Evolutionary conservation across 192 early-diverging fungal genomes (phyloP), one percentile per base, ranked within the genome.

Genomic region (Coemansia sp.): DNA sequence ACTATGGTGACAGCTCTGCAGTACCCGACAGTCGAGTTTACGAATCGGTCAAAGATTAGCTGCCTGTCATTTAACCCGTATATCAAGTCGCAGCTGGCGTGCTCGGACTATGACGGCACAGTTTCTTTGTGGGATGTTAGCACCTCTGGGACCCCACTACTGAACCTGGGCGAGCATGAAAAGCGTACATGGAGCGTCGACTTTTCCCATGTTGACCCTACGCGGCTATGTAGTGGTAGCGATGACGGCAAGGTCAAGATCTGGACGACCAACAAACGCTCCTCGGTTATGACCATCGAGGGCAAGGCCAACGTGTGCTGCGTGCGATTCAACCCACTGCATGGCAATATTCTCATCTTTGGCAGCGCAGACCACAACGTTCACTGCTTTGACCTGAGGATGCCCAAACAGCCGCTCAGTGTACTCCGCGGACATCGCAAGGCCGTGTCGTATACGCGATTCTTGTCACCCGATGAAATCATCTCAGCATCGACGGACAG

Each of bases 391-490:
- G 96, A 98, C 73, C 57, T 95, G 13, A 87, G 96, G 53, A 88
- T 91, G 16, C 81, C 89, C 6, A 85, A 75, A 21, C 73, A 85
- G 48, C 92, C 95, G 3, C 62, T 94, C 33, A 83, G 85, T 60
- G 78, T 93, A 21, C 90, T 95, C 77, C 83, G 87, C 63, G 96
- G 96, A 19, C 96, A 98, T 74, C 79, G 86, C 54, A 95, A 96
- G 73, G 94, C 97, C 1, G 95, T 98, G 3, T 97, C 97, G 3
- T 97, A 96, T 77, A 94, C 96, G 61, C 90, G 92, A 57, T 98
- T 94, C 79, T 60, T 91, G 33, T 85, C 86, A 45, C 69, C 83
- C n/a, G 85, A 93, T 57, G 88, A 96, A 64, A 72, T 98, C 27
- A 85, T 98, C 21, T 92, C 94, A 9, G 93, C 93, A 34, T 97